Base-by-base conservation (phyloP, 2,329 filamentous ascomycete genomes). In the Teratosphaeria pseudoeucalypti region DNA sequence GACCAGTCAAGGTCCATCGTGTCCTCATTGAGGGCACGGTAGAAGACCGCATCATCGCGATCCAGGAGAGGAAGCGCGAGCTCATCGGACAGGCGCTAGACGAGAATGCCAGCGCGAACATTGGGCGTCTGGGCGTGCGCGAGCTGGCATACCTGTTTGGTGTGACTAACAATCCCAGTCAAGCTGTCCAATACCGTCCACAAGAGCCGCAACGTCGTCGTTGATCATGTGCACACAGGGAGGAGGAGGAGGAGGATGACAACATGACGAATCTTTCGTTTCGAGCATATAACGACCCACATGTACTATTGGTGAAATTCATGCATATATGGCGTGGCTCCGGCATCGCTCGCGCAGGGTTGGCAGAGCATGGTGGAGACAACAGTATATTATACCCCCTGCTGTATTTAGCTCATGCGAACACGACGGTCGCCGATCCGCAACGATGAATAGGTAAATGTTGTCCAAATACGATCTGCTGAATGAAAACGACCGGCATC, bases 41-140 rank as follows among this genome's bases (percentile, higher is more conserved):
- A 1, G 92, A 96, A 72, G 91, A 96, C 69, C 84, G 91, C 7
- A 96, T 96, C 63, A 77, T 92, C 34, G 80, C 79, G 27, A 76
- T 96, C 16, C 91, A 96, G 71, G 83, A 92, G 57, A 80, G 83
- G 72, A 96, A 96, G 77, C 83, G 87, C 26, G 79, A 82, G 52
- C 77, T 95, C 43, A 89, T 96, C 43, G 85, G 89, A 62, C 81
- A 84, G 10, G 92, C 91, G 1, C 80, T 96, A 26, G 89, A 94
- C 67, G 90, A 95, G 73, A 82, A 82, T 29, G 87, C 85, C 47
- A 82, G 82, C 37, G 82, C 83, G 68, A 83, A 79, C 61, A 78
- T 95, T 57, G 83, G 84, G 7, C 80, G 88, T 49, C 78, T 96
- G 12, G 82, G 81, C 58, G 76, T 81, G 1, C 77, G 78, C 37